Conservation (phyloP, 2,329 filamentous ascomycete genomes). For the Tolypocladium cylindrosporum region DNA sequence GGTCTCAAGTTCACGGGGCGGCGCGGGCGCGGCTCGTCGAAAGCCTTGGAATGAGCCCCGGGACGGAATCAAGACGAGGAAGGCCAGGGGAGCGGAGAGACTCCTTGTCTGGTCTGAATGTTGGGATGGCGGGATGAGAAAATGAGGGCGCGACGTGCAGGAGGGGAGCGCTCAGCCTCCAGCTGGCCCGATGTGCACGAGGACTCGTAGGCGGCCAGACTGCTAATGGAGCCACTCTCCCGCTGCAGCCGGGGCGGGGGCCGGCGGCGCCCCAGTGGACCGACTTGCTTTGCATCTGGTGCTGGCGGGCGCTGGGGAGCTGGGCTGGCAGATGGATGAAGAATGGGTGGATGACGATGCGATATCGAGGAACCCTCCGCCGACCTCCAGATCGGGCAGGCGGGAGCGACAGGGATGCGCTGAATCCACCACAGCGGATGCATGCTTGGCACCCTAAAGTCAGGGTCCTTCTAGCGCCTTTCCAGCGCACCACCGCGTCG, state of each 20-base stretch:
- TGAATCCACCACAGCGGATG: not conserved
- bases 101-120: not conserved
- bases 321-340: not conserved
- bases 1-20: not conserved
- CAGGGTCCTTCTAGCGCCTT: not conserved
- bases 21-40: not conserved
- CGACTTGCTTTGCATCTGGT: not conserved
- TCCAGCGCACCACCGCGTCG: not conserved
- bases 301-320: not conserved
- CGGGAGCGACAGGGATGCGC: not conserved
- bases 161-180: not conserved
- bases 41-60: not conserved
- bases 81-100: not conserved
- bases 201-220: not conserved
- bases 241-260: not conserved
- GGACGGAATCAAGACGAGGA: not conserved
- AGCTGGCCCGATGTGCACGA: too few relatives aligned
- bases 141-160: not conserved
- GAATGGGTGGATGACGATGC: constrained; percentile 2
- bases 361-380: constrained; percentile 13
- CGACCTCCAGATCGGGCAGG: constrained; percentile 13
- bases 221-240: not conserved
- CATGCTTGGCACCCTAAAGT: not conserved
- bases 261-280: not conserved
- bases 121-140: not conserved